phyloP scores from a whole-genome alignment of 495 filamentous ascomycete species.

The Oidiodendron maius region DNA sequence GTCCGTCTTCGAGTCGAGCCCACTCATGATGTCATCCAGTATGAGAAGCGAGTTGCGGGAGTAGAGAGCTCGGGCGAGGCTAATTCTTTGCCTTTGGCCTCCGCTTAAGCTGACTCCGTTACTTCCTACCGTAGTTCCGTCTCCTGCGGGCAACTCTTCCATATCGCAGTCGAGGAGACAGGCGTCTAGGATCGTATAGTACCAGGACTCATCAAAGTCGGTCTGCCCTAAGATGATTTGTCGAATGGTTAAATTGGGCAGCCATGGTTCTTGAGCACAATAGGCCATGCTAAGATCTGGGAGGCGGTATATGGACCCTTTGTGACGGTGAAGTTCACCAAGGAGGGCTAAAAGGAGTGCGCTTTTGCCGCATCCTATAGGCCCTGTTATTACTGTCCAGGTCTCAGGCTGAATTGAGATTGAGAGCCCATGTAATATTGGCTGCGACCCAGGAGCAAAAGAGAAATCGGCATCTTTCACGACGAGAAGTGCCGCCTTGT shows the following conservation, averaged over 20 bases:
- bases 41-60: conserved; percentile 18
- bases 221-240: conserved; percentile 27
- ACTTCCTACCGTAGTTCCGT: conserved; percentile 48
- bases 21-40: conserved; percentile 37
- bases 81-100: conserved; percentile 49
- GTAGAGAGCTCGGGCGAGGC: conserved; percentile 25
- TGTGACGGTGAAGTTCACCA: conserved; percentile 34
- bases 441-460: conserved; percentile 32
- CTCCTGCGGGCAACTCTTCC: conserved; percentile 39
- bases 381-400: conserved; percentile 31
- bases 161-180: conserved; percentile 30
- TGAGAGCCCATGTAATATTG: conserved; percentile 28
- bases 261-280: conserved; percentile 33
- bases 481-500: too few species aligned
- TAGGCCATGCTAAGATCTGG: conserved; percentile 18
- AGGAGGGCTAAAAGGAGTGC: conserved; percentile 45
- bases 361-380: conserved; percentile 44
- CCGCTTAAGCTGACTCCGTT: conserved; percentile 47
- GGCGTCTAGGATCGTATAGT: conserved; percentile 9
- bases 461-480: too few species aligned
- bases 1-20: conserved; percentile 51
- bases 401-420: conserved; percentile 22
- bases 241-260: conserved; percentile 27
- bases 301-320: neutral
- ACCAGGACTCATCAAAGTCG: conserved; percentile 5